These are phyloP conservation scores for Kwoniella mangroviensis DNA, from an alignment of 768 basidiomycete species.

Conservation along the genomic window DNA sequence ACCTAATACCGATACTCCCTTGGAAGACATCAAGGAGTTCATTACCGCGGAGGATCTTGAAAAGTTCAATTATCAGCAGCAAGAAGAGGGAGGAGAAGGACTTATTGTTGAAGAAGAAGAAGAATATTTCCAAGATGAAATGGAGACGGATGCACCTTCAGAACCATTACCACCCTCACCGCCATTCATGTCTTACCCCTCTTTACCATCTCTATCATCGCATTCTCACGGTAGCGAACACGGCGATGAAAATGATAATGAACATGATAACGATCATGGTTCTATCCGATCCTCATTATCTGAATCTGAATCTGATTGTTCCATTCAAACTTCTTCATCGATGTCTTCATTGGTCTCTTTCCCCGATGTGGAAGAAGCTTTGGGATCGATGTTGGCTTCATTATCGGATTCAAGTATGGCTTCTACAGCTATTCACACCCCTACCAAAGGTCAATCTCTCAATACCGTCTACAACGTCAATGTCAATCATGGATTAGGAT, in stretches of 20 bases:
- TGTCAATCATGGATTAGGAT: slow-evolving; percentile 35
- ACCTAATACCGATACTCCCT: slow-evolving; percentile 26
- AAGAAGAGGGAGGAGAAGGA: background rate
- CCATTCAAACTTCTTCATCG: slow-evolving; percentile 38
- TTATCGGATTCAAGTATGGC: slow-evolving; percentile 37
- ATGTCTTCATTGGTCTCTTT: slow-evolving; percentile 45
- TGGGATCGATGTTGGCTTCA: slow-evolving; percentile 53
- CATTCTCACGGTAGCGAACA: slow-evolving; percentile 13
- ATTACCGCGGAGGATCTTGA: slow-evolving; percentile 4
- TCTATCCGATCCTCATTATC: slow-evolving; percentile 21
- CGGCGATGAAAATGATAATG: background rate
- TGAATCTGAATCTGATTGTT: slow-evolving; percentile 28
- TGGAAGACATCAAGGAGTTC: slow-evolving; percentile 15
- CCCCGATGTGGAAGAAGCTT: slow-evolving; percentile 50
- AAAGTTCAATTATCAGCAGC: background rate
- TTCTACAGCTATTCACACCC: slow-evolving; percentile 13
- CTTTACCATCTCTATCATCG: slow-evolving; percentile 46
- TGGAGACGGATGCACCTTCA: slow-evolving; percentile 18
- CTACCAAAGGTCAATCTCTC: slow-evolving; percentile 14
- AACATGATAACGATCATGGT: slow-evolving; percentile 1
- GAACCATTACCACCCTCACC: slow-evolving; percentile 40
- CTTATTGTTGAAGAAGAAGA: slow-evolving; percentile 5
- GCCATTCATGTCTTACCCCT: slow-evolving; percentile 50
- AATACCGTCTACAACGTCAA: slow-evolving; percentile 6
- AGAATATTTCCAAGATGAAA: background rate